Conservation (phyloP, 2,329 filamentous ascomycete species). For the Ascochyta pisi region DNA sequence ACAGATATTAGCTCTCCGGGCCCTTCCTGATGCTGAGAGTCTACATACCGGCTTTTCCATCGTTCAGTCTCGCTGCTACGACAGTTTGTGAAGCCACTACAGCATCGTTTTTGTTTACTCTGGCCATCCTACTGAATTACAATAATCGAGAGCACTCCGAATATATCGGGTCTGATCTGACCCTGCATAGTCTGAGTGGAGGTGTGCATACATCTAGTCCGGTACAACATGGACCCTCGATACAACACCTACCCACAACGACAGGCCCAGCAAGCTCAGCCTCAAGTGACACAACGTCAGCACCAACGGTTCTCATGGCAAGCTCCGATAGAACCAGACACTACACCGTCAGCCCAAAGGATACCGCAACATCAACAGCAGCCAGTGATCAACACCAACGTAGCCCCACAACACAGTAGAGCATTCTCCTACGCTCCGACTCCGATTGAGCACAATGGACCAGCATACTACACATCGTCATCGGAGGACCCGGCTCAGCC, state of each 20-base stretch:
- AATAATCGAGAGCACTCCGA: neutral
- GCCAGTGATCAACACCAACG: constrained; percentile 3
- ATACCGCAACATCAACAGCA: constrained; percentile 10
- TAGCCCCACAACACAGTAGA: constrained; percentile 26
- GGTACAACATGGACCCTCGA: constrained; percentile 32
- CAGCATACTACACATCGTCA: constrained; percentile 33
- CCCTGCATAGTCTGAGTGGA: neutral
- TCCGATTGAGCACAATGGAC: constrained; percentile 42
- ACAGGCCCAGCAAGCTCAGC: constrained; percentile 24
- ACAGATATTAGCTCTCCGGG: constrained; percentile 38
- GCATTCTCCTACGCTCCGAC: constrained; percentile 48
- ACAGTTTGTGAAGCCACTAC: constrained; percentile 1
- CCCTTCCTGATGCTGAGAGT: constrained; percentile 19
- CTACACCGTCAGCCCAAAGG: neutral
- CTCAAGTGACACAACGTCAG: constrained; percentile 19
- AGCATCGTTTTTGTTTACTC: neutral
- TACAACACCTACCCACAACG: constrained; percentile 24
- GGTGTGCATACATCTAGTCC: neutral
- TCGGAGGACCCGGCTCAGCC: constrained; percentile 36
- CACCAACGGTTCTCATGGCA: constrained; percentile 23
- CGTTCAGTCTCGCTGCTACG: constrained; percentile 5
- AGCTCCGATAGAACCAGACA: constrained; percentile 10
- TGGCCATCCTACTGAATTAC: neutral
- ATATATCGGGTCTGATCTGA: neutral
- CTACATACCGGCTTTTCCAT: constrained; percentile 13